Evolutionary conservation across 2,329 filamentous ascomycete species (phyloP).

Genomic region (Monilinia aucupariae): DNA sequence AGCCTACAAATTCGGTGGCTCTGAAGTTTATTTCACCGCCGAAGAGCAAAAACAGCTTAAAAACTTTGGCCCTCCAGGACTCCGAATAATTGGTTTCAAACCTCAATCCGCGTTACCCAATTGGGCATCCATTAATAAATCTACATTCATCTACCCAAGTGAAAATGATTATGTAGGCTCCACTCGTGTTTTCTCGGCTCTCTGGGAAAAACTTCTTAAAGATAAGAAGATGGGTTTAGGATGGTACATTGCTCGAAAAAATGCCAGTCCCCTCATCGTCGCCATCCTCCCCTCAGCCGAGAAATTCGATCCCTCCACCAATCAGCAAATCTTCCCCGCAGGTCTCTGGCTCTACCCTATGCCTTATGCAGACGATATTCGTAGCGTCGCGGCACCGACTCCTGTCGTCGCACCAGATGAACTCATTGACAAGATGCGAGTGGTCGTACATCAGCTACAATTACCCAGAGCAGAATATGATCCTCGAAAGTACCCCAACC

Average conservation of each 20-base stretch:
- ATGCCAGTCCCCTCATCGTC: conserved; percentile 72
- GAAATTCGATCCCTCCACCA: conserved; percentile 56
- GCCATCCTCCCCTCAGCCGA: conserved; percentile 75
- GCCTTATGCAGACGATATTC: conserved; percentile 84
- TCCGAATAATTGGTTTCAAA: conserved; percentile 94
- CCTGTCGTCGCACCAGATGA: conserved; percentile 57
- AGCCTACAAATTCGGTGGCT: conserved; percentile 92
- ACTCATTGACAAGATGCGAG: conserved; percentile 76
- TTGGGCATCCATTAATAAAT: conserved; percentile 82
- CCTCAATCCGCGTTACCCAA: conserved; percentile 65
- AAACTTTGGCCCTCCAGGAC: conserved; percentile 73
- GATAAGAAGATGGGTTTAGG: conserved; percentile 77
- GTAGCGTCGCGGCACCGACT: conserved; percentile 58
- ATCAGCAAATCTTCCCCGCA: conserved; percentile 66
- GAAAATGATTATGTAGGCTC: conserved; percentile 88
- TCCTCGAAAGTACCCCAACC: conserved; percentile 84
- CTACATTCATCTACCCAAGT: conserved; percentile 88
- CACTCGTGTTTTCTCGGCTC: conserved; percentile 82
- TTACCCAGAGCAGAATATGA: conserved; percentile 82
- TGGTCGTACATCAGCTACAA: conserved; percentile 67
- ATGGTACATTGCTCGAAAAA: conserved; percentile 81
- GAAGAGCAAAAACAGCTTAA: conserved; percentile 77
- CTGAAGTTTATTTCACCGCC: conserved; percentile 77
- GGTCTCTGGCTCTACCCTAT: conserved; percentile 86
- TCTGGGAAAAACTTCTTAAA: conserved; percentile 80